phyloP scores from a whole-genome alignment of 1,139 yeast genomes.

The Candida tetrigidarum region DNA sequence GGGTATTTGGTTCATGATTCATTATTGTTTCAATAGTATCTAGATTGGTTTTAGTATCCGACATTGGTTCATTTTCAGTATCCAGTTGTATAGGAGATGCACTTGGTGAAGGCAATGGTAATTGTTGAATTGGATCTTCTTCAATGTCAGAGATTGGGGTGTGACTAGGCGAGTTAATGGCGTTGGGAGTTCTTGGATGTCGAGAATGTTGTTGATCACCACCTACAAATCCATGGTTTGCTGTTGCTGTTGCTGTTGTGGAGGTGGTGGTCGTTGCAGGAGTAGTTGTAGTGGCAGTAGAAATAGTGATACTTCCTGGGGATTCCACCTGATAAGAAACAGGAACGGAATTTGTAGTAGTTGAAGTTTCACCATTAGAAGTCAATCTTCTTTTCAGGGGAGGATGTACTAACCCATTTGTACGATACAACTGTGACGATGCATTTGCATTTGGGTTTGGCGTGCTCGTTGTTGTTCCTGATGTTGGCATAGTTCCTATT shows the following conservation, averaged over 20 bases:
- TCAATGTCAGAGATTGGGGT: slow-evolving; percentile 46
- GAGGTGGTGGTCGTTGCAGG: slow-evolving; percentile 1
- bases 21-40: slow-evolving; percentile 28
- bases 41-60: slow-evolving; percentile 6
- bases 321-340: slow-evolving; percentile 14
- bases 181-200: slow-evolving; percentile 38
- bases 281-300: slow-evolving; percentile 6
- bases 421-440: slow-evolving; percentile 15
- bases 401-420: slow-evolving; percentile 27
- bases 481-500: neutral
- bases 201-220: slow-evolving; percentile 15
- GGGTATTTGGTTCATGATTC: slow-evolving; percentile 39
- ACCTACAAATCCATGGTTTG: slow-evolving; percentile 7
- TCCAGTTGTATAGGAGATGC: slow-evolving; percentile 61
- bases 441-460: slow-evolving; percentile 3
- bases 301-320: slow-evolving; percentile 11
- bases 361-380: slow-evolving; percentile 6
- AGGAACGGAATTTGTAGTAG: slow-evolving; percentile 3
- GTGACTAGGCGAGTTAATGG: slow-evolving; percentile 36
- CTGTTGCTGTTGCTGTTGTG: neutral
- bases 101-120: slow-evolving; percentile 70
- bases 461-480: neutral
- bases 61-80: slow-evolving; percentile 12
- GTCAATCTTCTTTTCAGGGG: slow-evolving; percentile 47
- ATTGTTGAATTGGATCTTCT: slow-evolving; percentile 44